Evolutionary conservation across 495 filamentous ascomycete genomes (phyloP), one percentile per base, ranked within the genome.

Genomic region (Umbilicaria muhlenbergii): DNA sequence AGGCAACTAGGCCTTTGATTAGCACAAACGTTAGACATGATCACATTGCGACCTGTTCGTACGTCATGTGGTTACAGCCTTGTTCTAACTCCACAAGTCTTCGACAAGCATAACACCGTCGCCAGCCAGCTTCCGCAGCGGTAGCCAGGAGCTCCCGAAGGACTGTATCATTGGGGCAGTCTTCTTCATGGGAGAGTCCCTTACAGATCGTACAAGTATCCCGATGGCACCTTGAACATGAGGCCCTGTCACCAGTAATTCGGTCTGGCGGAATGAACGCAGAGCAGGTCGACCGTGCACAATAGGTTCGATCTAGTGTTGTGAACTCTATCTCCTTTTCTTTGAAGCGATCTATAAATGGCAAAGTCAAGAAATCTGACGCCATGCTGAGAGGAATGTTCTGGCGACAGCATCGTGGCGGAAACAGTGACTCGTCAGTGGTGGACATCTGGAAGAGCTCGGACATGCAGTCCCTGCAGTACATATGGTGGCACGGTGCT

Each of bases 361-460:
- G 50, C 0, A 37, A 4, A 6, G 0, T 47, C 38, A 3, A 77
- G 53, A 39, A 6, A 47, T 16, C 1, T 56, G 50, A 28, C 32
- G 48, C 62, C 1, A 32, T 31, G 5, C 55, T 52, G 35, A 69
- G 40, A 5, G 61, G 45, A 15, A 78, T 66, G 0, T 45, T 17
- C 31, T 67, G 42, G 33, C 51, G 44, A 41, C 70, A 75, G 51
- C 74, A 77, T 15, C 65, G 59, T 6, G 73, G 71, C 1, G 74
- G 74, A 41, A 70, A 74, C 0, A 68, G 40, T 0, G 66, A 53
- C 42, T 75, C 68, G 49, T 75, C 71, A 0, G 48, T 55, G 16
- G 67, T 56, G 0, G 69, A 52, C 0, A 40, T 32, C 16, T 44
- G 43, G 51, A 75, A 71, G 1, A 73, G 60, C 0, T 42, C 39